Conservation (phyloP, 352 stramenopile species). For the Paralagenidium karlingii region DNA sequence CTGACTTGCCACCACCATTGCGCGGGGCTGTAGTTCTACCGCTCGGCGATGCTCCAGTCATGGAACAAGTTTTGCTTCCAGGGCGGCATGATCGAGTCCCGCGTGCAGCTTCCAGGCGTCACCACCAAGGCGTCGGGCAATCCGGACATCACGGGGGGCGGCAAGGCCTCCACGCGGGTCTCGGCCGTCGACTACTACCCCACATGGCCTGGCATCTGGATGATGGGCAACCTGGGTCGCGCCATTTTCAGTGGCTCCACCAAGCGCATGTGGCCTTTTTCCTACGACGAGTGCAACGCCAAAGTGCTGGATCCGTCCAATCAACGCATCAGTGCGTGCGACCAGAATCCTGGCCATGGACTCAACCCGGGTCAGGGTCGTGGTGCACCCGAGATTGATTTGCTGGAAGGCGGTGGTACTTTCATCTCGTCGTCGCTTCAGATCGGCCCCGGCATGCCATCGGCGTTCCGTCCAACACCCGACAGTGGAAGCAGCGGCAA, state of each 20-base stretch:
- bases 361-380: slow-evolving; percentile 51
- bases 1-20: background rate
- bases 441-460: slow-evolving; percentile 29
- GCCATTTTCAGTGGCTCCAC: slow-evolving; percentile 76
- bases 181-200: slow-evolving; percentile 14
- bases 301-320: slow-evolving; percentile 35
- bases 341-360: slow-evolving; percentile 76
- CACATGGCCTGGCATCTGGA: slow-evolving; percentile 85
- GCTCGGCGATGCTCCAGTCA: slow-evolving; percentile 68
- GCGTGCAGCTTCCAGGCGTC: slow-evolving; percentile 74
- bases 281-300: slow-evolving; percentile 71
- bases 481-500: slow-evolving; percentile 11
- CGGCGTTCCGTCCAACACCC: slow-evolving; percentile 9
- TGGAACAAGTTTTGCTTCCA: slow-evolving; percentile 94
- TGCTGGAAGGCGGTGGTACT: slow-evolving; percentile 61
- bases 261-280: slow-evolving; percentile 88
- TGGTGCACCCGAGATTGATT: slow-evolving; percentile 85
- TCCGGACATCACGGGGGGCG: slow-evolving; percentile 17
- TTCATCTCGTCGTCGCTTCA: slow-evolving; percentile 72
- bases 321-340: slow-evolving; percentile 82
- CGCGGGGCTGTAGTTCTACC: slow-evolving; percentile 20
- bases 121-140: slow-evolving; percentile 25
- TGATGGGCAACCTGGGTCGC: slow-evolving; percentile 76
- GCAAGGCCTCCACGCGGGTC: slow-evolving; percentile 15
- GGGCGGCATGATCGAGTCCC: slow-evolving; percentile 84